Base-by-base conservation (phyloP, 129 eudicot species). In the Saposhnikovia divaricata region DNA sequence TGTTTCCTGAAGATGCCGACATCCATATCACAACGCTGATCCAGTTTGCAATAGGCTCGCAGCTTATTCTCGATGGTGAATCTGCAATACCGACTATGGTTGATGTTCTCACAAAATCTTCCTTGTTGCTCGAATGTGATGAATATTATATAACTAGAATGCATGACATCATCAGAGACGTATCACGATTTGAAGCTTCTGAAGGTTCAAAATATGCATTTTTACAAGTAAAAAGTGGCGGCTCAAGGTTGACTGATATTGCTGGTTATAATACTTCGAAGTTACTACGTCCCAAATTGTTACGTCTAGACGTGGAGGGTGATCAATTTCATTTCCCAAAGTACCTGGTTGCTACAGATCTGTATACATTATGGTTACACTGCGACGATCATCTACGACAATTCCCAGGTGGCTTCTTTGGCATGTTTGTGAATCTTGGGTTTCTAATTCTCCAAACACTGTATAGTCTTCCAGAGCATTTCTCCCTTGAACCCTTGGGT, bases 161-260 rank as follows among this genome's bases (percentile, higher is more conserved):
- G 46, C 75, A 71, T 40, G 75, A 71, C 21, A 39, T 71, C 48
- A 71, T 71, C 13, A 71, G 75, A 40, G 48, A 39, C 8, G 75
- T 71, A 1, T 31, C 75, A 39, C 15, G 75, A 18, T 38, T n/a
- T 4, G 6, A 39, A 19, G 46, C 75, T 39, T 23, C 2, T 12
- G 8, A 19, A 18, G 75, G 39, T 0, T 0, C 25, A 40, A 9
- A 18, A 6, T 71, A 71, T 19, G 34, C 6, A 71, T 71, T 71
- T 34, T 3, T 69, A 0, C 15, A 40, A 2, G 23, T 10, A 34
- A 69, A 23, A 11, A 16, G 48, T 19, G 2, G 0, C 15, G 40
- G 34, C 34, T 31, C 75, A 39, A 0, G 12, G 13, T 71, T 23
- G 75, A 31, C n/a, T 0, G 0, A 8, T 8, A 2, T 0, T 1